Base-by-base conservation (phyloP, 805 yeast species). In the Cyberlindnera veronae region DNA sequence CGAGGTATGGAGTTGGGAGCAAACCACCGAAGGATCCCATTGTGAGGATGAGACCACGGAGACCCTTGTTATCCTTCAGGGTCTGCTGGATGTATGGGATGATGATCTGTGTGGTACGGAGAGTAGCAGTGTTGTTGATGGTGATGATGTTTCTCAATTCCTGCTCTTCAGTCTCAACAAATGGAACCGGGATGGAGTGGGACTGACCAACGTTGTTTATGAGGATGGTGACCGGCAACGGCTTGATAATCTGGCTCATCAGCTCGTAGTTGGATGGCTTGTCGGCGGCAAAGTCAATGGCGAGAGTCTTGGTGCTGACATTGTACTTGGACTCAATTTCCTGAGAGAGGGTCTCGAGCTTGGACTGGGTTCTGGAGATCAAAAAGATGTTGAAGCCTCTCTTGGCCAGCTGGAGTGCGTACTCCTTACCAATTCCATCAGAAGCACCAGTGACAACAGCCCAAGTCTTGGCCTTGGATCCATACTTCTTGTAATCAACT, bases 11-110 rank as follows among this genome's bases (percentile, higher is more conserved):
- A 11, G 96, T 82, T 41, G 99, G 98, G 34, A 87, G 71, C 51
- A 90, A 72, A 4, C 98, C 99, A 39, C 96, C 95, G 59, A 93
- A 91, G 4, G 98, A 91, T 32, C 98, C 97, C 96, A 93, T 87
- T 22, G 93, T 89, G 53, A 93, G 70, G 44, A 93, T 77, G 55
- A 93, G 74, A 29, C 95, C 96, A 47, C 77, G 74, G n/a, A 63
- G 49, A 20, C 63, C 60, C 42, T 69, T 67, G 29, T 58, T 50
- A 4, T 54, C 51, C 30, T 67, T 64, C 19, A 77, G 71, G 30
- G 85, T 75, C 13, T 69, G 65, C 27, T 71, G 61, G 53, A 93
- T 80, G n/a, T 67, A 57, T 33, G 96, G 96, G 5, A 81, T 71
- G 21, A 89, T 76, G n/a, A 77, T 63, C 60, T 85, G 85, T 14